Evolutionary conservation across 2,329 filamentous ascomycete genomes (phyloP), one percentile per base, ranked within the genome.

Genomic region (Elsinoe perseae): DNA sequence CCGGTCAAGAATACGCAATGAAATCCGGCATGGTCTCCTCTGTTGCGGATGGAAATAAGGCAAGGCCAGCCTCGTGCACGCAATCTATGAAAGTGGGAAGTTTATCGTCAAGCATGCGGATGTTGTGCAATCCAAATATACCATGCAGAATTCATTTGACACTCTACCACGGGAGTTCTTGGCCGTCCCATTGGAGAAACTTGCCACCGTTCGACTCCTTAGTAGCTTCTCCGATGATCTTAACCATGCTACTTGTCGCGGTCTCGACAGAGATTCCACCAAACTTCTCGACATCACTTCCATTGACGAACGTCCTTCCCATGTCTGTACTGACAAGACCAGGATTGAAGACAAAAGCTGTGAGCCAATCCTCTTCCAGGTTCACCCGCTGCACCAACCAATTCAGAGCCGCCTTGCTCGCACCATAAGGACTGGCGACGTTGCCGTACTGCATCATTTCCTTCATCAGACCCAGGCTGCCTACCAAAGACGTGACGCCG

Each of bases 341-440:
- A 0, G 71, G 70, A 56, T 59, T 68, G 61, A 57, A 67, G 57
- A 5, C 63, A 56, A 40, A 70, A 16, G 60, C 56, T n/a, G 48
- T 50, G 8, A 64, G 50, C 50, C 50, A 44, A 10, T 56, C 50
- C 27, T 70, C 61, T 58, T 74, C 72, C 43, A 69, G 66, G 62
- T 73, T 64, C 3, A 73, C 59, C 57, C 72, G 72, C 25, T 64
- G 60, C 7, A 68, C 64, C 53, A 72, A 61, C 52, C 61, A 74
- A 57, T 74, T 72, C 21, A 69, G 61, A 60, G 63, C 68, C 0
- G 69, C 65, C 62, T 80, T 80, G 53, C 70, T 70, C 1, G 72
- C 62, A 0, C 72, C 77, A 58, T 81, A 80, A 0, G 69, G 68
- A 0, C 70, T 67, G 16, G 63, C 67, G 0, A 70, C 66, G 1